Evolutionary conservation across 1,284 basidiomycete genomes (phyloP), one percentile per base, ranked within the genome.

Genomic region (Naganishia liquefaciens): DNA sequence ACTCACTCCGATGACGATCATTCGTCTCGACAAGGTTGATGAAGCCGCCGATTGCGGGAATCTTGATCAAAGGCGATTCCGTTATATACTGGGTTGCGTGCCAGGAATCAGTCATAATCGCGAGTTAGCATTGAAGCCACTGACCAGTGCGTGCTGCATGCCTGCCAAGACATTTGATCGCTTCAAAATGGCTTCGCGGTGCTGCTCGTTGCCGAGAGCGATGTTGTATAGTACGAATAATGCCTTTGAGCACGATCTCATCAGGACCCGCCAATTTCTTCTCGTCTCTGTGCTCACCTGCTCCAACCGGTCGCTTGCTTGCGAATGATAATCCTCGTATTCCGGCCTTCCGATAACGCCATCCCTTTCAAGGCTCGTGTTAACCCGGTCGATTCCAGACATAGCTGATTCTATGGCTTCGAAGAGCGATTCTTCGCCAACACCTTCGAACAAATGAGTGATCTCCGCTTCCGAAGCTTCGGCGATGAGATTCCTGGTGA

Each of bases 401-500:
- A 66, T 64, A 4, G 69, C 69, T 19, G 53, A 49, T 10, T 66
- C 66, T n/a, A 77, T 44, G 3, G 70, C 49, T 40, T 69, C 68
- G 37, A 77, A 64, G 15, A 76, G 63, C 1, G 65, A 63, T 15
- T 65, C 68, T 53, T 74, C 72, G 15, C 77, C 77, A 15, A 77
- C 57, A 0, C 57, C 46, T 0, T 78, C 76, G 30, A 76, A 70
- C 10, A 71, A 67, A 13, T 68, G 65, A 1, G 57, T 57, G 30
- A 79, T 70, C 49, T 79, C 75, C 9, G 66, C 37, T 1, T 70
- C 60, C 3, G 68, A 69, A 21, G 70, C 70, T 58, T 77, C 75
- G n/a, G 75, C 75, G 21, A 76, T 58, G 13, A 78, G 61, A 68
- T 80, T 80, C 42, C 77, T 75, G 6, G 73, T 57, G 39, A 80